Evolutionary conservation across 441 rosid genomes (phyloP), one percentile per base, ranked within the genome.

Genomic region (Gossypium gossypioides): DNA sequence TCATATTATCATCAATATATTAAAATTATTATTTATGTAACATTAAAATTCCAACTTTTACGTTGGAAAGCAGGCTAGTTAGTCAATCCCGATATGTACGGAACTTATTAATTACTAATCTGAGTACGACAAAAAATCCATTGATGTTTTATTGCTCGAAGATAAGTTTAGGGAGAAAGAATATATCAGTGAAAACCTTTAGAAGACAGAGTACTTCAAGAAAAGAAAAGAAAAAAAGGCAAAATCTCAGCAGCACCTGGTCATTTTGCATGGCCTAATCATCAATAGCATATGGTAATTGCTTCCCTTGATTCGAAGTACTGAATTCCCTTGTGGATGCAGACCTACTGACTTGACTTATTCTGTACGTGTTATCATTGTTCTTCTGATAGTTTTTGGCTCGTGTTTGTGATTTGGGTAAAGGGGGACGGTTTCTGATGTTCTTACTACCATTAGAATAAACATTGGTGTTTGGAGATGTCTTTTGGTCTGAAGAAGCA

Each of bases 281-380:
- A 59, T 84, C 84, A 29, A 46, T 21, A 10, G 72, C 81, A 55
- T 72, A 81, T 61, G 78, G 77, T n/a, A 79, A 27, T 42, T 77
- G 81, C 61, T 78, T 77, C 72, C 76, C 79, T 61, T 68, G 81
- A 56, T 74, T 72, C 69, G 27, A n/a, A 56, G 77, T 84, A 29
- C 84, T 69, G 73, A 71, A 82, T 59, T 88, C 90, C 77, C 88
- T 81, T 0, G 86, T 73, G 1, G 85, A 83, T 52, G 79, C 77
- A 74, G 91, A 85, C 81, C 86, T 81, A 25, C 72, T 24, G 25
- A 84, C 74, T 67, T 76, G 82, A 75, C 72, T 80, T 48, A 80
- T 70, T 55, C 78, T 85, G 80, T 75, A 77, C 76, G 69, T 4
- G 24, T 76, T 75, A 57, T 72, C 72, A 24, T 52, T 66, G 56